Percentiles rank a stretch among this genome's conserved stretches.
Evolutionary conservation across 495 filamentous ascomycete species (phyloP).

Genomic region (Neurospora sp.): DNA sequence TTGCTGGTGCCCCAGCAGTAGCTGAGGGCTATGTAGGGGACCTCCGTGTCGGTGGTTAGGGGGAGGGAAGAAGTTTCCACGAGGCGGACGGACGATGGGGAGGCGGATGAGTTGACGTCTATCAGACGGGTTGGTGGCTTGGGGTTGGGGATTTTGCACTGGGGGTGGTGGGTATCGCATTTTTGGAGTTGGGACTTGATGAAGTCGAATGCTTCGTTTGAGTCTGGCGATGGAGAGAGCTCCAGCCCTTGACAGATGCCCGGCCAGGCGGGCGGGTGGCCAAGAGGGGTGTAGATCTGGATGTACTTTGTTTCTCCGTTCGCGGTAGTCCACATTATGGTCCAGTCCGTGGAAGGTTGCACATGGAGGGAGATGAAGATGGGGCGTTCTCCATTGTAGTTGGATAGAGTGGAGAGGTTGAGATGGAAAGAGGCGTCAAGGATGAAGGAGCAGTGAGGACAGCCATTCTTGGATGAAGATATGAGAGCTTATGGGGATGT

Average conservation of each 20-base stretch:
- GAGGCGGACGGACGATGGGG: not conserved
- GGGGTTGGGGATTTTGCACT: not conserved
- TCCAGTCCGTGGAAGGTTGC: not conserved
- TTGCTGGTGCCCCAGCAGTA: conserved; percentile 11
- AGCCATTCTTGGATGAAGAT: not conserved
- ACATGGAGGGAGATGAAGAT: not conserved
- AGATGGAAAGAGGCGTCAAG: not conserved
- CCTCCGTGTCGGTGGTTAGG: not conserved
- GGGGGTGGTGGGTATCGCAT: not conserved
- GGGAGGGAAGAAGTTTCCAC: not conserved
- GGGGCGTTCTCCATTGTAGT: not conserved
- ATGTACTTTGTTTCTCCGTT: not conserved
- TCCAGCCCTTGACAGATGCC: not conserved
- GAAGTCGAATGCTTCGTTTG: not conserved
- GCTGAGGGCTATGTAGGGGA: conserved; percentile 8
- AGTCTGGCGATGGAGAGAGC: not conserved
- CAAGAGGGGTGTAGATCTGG: not conserved
- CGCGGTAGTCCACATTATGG: not conserved
- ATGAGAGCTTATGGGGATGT: not conserved
- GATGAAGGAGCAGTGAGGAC: not conserved
- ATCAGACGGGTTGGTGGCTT: not conserved
- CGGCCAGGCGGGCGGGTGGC: not conserved
- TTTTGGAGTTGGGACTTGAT: not conserved
- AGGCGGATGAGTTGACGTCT: not conserved
- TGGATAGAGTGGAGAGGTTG: not conserved